These are phyloP conservation scores for Soucietia sequanensis DNA, from an alignment of 805 yeast genomes.

Conservation along the genomic window DNA sequence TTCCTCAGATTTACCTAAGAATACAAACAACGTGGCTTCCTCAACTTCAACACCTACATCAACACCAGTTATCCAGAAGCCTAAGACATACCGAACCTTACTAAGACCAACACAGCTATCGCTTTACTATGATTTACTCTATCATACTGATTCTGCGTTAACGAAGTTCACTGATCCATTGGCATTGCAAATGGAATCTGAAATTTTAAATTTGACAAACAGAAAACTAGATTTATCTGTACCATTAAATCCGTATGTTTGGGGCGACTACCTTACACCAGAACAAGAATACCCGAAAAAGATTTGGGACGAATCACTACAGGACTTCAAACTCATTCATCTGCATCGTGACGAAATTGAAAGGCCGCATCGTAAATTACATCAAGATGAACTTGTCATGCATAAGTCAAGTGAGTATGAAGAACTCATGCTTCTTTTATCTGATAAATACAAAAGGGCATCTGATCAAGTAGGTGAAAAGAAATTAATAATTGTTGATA, in stretches of 20 bases:
- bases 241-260: slow-evolving; percentile 64
- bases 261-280: slow-evolving; percentile 49
- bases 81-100: slow-evolving; percentile 74
- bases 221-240: slow-evolving; percentile 76
- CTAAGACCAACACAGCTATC: slow-evolving; percentile 79
- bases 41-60: slow-evolving; percentile 6
- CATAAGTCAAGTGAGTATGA: slow-evolving; percentile 84
- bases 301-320: slow-evolving; percentile 35
- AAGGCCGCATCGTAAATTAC: slow-evolving; percentile 32
- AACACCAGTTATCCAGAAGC: slow-evolving; percentile 33
- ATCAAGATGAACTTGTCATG: slow-evolving; percentile 40
- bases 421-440: slow-evolving; percentile 68
- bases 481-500: slow-evolving; percentile 39
- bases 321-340: slow-evolving; percentile 28
- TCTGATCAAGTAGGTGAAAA: slow-evolving; percentile 39
- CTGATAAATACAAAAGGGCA: slow-evolving; percentile 34
- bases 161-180: slow-evolving; percentile 75
- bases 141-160: slow-evolving; percentile 75
- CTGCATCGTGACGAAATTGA: slow-evolving; percentile 34
- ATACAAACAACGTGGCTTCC: slow-evolving; percentile 10
- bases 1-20: slow-evolving; percentile 1
- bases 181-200: slow-evolving; percentile 84
- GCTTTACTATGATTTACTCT: slow-evolving; percentile 78
- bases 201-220: slow-evolving; percentile 72
- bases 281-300: slow-evolving; percentile 47